Evolutionary conservation across 345 rosid genomes (phyloP), one percentile per base, ranked within the genome.

Genomic region (Pugionium cornutum): DNA sequence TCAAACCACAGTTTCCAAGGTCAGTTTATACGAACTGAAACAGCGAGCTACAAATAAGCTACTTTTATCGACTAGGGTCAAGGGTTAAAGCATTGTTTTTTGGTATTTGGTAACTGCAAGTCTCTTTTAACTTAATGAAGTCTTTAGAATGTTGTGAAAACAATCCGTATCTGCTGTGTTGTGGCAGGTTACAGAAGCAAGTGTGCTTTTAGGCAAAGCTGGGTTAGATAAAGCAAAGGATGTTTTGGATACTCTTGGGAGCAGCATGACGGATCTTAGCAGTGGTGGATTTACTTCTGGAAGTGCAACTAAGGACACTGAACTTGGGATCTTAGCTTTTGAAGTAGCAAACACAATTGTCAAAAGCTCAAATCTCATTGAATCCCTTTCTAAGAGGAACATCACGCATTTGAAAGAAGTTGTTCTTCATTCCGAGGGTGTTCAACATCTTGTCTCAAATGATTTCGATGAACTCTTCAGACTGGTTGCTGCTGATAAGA

Each of bases 341-440:
- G 96, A 91, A 78, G 96, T 91, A 54, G 96, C 98, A 9, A 89
- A 91, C 60, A 91, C 96, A 4, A 75, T 91, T 44, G 98, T 89
- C 34, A 91, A 91, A 80, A 89, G 95, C 52, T 82, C 96, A 37
- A 85, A 79, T 83, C 86, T 91, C 9, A 87, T 91, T 82, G 87
- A 84, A 9, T 85, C 98, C 35, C 90, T 92, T 76, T 81, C 89
- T n/a, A 72, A 78, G 56, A 74, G 58, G 50, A 92, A 78, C 69
- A 81, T 77, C 43, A 62, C 44, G 66, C 82, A 79, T 75, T 76
- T 92, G 69, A 87, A 76, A 75, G 85, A 85, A 8, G 81, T 25
- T 6, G 84, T 85, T 56, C 86, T 92, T 71, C 73, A 51, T 44
- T 81, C 96, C 4, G 85, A 84, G 68, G 98, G 95, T 51, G 91